Evolutionary conservation across 2,329 filamentous ascomycete genomes (phyloP), one percentile per base, ranked within the genome.

Genomic region (Albophoma yamanashiensis): DNA sequence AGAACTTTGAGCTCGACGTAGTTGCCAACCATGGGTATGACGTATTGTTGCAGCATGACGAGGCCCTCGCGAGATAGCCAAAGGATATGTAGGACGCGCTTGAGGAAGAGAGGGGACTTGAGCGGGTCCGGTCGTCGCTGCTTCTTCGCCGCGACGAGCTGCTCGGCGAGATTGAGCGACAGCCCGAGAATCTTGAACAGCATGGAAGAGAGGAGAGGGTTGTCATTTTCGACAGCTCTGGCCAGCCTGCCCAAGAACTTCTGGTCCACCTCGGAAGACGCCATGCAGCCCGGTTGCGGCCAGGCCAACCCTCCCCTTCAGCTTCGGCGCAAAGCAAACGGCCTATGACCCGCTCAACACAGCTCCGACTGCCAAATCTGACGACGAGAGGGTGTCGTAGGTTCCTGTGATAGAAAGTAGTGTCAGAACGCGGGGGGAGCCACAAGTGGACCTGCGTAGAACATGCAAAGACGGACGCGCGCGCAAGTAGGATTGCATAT

Each of bases 201-300:
- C 72, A 91, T 92, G 25, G 83, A 83, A 9, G 89, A 89, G 55
- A 97, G 83, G 22, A 92, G 80, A 4, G 89, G 87, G 69, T 93
- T 94, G 67, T 90, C 87, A 62, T 83, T 78, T 70, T 88, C 86
- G 66, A 91, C 92, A 63, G 86, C 82, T 75, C 87, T 89, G 72
- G 94, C 93, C 71, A 96, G 87, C 71, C 86, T 88, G 76, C 91
- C 92, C 69, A 99, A 82, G 76, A 95, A 96, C 78, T 97, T 99
- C 78, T 96, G 92, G 74, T 99, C 94, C 63, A 97, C 91, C 76
- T 96, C 91, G 62, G 92, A 94, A 71, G 92, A 94, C 77, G 94
- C 94, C 94, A 97, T 99, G 64, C 71, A 70, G 68, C 58, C 52
- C 2, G 36, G 2, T 39, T 43, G 43, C 20, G 31, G 52, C 56